phyloP scores from a whole-genome alignment of 176 grass and related monocot species.

The Poa annua region DNA sequence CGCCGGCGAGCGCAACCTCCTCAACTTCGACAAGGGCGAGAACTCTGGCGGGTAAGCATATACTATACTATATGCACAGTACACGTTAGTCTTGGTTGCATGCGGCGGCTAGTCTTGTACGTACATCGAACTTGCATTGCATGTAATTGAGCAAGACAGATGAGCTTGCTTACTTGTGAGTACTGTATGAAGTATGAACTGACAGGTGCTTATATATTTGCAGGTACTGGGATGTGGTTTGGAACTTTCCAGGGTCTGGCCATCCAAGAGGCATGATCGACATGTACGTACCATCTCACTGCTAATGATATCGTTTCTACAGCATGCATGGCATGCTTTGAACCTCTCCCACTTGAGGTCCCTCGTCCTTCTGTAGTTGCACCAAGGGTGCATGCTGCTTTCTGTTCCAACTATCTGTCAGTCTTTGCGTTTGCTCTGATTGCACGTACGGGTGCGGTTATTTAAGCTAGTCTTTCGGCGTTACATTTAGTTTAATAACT shows the following conservation, averaged over 20 bases:
- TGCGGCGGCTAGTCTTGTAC: no score
- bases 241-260: conserved; percentile 47
- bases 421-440: background rate
- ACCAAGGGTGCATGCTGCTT: background rate
- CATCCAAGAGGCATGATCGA: conserved; percentile 47
- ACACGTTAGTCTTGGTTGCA: no score
- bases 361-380: background rate
- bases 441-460: background rate
- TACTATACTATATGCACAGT: no score
- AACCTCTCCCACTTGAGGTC: background rate
- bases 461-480: background rate
- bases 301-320: background rate
- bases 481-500: background rate
- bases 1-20: conserved; percentile 45
- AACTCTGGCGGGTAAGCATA: background rate
- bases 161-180: background rate
- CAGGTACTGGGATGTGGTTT: conserved; percentile 83
- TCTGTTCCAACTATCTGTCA: background rate
- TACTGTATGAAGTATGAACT: background rate
- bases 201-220: background rate
- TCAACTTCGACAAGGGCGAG: conserved; percentile 13
- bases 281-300: conserved; percentile 19
- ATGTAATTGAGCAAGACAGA: background rate
- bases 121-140: no score
- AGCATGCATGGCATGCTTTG: background rate